Evolutionary conservation across 306 rosid genomes (phyloP).

Genomic region (Corylus americana): DNA sequence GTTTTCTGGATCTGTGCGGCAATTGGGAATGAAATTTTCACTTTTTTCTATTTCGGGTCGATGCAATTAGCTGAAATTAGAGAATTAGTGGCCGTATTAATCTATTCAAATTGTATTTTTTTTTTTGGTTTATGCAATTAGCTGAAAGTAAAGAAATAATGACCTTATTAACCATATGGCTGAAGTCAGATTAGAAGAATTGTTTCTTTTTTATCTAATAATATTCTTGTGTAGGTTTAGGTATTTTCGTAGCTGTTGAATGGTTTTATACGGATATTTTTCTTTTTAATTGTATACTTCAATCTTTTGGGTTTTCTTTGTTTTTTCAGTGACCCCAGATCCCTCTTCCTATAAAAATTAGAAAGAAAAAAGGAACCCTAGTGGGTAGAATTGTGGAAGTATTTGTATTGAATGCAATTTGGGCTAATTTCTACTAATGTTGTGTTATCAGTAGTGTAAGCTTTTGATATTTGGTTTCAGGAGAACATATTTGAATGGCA

Average conservation of each 20-base stretch:
- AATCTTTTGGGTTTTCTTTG: background rate
- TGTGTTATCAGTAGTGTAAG: background rate
- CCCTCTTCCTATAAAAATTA: background rate
- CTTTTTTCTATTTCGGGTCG: background rate
- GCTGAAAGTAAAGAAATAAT: background rate
- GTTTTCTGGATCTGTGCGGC: background rate
- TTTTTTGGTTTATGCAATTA: background rate
- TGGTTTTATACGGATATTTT: background rate
- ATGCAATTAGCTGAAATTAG: background rate
- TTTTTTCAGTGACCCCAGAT: no score
- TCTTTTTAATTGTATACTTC: background rate
- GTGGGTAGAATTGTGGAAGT: background rate
- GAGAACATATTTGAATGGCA: conserved; percentile 97
- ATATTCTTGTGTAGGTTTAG: background rate
- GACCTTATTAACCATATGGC: background rate
- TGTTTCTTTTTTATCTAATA: background rate
- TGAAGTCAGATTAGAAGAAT: background rate
- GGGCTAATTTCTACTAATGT: background rate
- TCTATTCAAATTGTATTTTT: background rate
- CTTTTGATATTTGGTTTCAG: conserved; percentile 38
- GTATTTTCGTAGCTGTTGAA: background rate
- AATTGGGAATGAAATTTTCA: background rate
- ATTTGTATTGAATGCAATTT: background rate
- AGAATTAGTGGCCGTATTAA: background rate
- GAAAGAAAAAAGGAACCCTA: background rate